These are phyloP conservation scores for Halophytophthora polymorphica DNA, from an alignment of 352 stramenopile species.

Conservation along the genomic window DNA sequence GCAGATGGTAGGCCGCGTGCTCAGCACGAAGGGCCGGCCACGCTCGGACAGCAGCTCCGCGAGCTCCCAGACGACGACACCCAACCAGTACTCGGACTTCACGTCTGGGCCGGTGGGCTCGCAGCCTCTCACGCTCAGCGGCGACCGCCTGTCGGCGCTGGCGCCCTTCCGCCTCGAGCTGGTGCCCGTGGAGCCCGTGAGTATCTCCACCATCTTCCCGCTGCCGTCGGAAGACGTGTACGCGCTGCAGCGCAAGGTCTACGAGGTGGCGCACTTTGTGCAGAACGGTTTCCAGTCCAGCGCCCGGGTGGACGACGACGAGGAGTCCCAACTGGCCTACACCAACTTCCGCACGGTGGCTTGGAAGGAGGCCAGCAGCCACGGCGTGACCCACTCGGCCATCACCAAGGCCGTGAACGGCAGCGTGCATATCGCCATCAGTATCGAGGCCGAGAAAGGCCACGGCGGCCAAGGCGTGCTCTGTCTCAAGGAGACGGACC, in stretches of 20 bases:
- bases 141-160: slow-evolving; percentile 31
- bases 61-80: slow-evolving; percentile 26
- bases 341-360: slow-evolving; percentile 63
- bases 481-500: slow-evolving; percentile 58
- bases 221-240: slow-evolving; percentile 70
- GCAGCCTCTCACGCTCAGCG: slow-evolving; percentile 22
- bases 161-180: slow-evolving; percentile 36
- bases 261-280: slow-evolving; percentile 69
- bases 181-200: slow-evolving; percentile 52
- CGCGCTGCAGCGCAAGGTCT: slow-evolving; percentile 68
- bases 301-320: slow-evolving; percentile 49
- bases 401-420: slow-evolving; percentile 72
- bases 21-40: slow-evolving; percentile 29
- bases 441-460: slow-evolving; percentile 55
- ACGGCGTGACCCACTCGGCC: slow-evolving; percentile 62
- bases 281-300: slow-evolving; percentile 70
- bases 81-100: slow-evolving; percentile 37
- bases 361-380: slow-evolving; percentile 52
- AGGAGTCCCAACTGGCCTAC: slow-evolving; percentile 67
- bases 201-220: slow-evolving; percentile 76
- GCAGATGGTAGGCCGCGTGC: slow-evolving; percentile 27
- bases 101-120: slow-evolving; percentile 17
- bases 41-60: slow-evolving; percentile 20
- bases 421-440: slow-evolving; percentile 65
- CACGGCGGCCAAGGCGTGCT: slow-evolving; percentile 64